Conservation (phyloP, 441 rosid genomes). For the Breynia disticha region DNA sequence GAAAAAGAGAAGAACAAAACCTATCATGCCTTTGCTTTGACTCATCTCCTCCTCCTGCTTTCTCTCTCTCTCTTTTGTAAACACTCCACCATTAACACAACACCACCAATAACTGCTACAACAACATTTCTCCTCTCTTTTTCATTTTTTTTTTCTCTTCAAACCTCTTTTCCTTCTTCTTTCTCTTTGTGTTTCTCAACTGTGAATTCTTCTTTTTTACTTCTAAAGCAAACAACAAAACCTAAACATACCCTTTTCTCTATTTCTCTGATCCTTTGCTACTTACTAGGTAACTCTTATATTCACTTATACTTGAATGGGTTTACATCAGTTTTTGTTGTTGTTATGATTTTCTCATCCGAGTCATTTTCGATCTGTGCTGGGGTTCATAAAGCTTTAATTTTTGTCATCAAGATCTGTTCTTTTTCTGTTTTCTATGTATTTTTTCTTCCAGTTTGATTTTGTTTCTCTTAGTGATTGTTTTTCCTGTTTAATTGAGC, state of each 20-base stretch:
- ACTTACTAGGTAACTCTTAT: no score
- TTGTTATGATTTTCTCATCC: conserved; percentile 18
- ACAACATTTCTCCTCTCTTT: not conserved
- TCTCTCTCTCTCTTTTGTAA: not conserved
- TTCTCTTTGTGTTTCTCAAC: no score
- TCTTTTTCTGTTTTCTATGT: conserved; percentile 3
- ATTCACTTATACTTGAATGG: not conserved
- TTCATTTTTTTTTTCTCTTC: not conserved
- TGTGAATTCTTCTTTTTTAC: conserved; percentile 4
- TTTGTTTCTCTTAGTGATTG: conserved; percentile 4
- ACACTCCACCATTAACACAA: not conserved
- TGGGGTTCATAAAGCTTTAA: conserved; percentile 13
- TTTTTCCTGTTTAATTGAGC: conserved; percentile 5
- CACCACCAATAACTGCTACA: conserved; percentile 1
- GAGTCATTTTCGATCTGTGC: conserved; percentile 34
- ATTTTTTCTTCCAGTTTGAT: conserved; percentile 6
- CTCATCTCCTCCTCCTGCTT: not conserved
- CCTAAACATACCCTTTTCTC: conserved; percentile 14
- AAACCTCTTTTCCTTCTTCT: not conserved
- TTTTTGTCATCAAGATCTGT: conserved; percentile 35
- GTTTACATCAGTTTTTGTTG: conserved; percentile 10
- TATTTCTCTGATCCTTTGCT: conserved; percentile 1
- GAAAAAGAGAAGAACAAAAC: not conserved
- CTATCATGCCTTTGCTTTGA: not conserved
- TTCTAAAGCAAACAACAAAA: conserved; percentile 10